Evolutionary conservation across 2,329 filamentous ascomycete species (phyloP), one percentile per base, ranked within the genome.

Genomic region (Xylariaceae sp.): DNA sequence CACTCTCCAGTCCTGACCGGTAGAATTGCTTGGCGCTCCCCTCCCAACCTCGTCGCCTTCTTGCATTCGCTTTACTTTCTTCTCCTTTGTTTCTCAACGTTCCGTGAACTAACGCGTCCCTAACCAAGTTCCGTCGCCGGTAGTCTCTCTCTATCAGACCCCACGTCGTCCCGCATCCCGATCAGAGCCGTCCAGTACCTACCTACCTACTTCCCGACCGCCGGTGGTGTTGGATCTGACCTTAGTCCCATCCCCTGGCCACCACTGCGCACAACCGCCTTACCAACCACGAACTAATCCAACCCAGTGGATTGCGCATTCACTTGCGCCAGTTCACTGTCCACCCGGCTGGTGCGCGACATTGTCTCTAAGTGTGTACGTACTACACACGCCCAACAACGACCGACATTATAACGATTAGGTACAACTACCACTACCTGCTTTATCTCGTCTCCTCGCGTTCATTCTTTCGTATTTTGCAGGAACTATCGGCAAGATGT

Each of bases 401-500:
- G 46, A 51, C 47, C 56, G 47, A 57, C 34, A 39, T 44, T 51
- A 34, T 34, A 5, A 34, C 32, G 19, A 34, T 34, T 34, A 34
- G 8, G 8, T 11, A 11, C 35, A 11, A 37, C 50, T 43, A 49
- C 55, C 32, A 50, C 42, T n/a, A n/a, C 46, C 49, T 32, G 32
- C 4, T 45, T 47, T 35, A 31, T 58, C 50, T 47, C 32, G 19
- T 37, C 32, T 44, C 32, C 48, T 40, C 27, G 50, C 43, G 47
- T 53, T 45, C 31, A 41, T 50, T 54, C 45, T 30, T 35, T 45
- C 44, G 37, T 53, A 43, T 47, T 45, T 50, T 53, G 43, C 58
- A 53, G 37, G 56, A 47, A 66, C 62, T 53, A 62, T 64, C 68
- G 69, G 60, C 70, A 79, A 69, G 60, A 99, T 99, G 94, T 96